phyloP scores from a whole-genome alignment of 805 yeast genomes.

The Kodamaea kaohsiungensis region DNA sequence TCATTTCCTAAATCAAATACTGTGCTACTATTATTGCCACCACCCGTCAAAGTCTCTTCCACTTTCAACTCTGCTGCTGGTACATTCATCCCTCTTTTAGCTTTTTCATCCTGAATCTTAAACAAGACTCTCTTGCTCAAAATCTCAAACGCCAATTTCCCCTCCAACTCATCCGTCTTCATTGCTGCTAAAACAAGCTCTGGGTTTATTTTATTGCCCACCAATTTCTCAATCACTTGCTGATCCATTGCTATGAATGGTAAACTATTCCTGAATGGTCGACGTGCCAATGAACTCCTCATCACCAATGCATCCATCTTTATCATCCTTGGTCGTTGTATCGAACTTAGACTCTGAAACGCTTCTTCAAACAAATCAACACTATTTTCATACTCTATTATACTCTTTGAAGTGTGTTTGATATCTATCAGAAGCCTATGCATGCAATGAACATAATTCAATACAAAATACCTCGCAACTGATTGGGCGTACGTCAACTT shows the following conservation, averaged over 20 bases:
- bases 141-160: slow-evolving; percentile 15
- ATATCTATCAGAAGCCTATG: slow-evolving; percentile 13
- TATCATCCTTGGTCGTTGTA: neutral
- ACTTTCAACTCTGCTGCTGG: neutral
- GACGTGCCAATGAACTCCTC: slow-evolving; percentile 8
- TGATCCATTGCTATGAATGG: slow-evolving; percentile 12
- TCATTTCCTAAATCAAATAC: slow-evolving; percentile 1
- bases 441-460: slow-evolving; percentile 14
- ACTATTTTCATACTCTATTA: slow-evolving; percentile 6
- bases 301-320: slow-evolving; percentile 14
- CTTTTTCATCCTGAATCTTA: slow-evolving; percentile 13
- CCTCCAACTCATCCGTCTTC: slow-evolving; percentile 16
- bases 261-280: slow-evolving; percentile 10
- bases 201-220: neutral
- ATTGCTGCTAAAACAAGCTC: slow-evolving; percentile 10
- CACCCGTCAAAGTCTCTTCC: neutral
- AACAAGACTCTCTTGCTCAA: slow-evolving; percentile 15
- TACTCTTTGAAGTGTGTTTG: slow-evolving; percentile 7
- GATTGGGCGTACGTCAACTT: slow-evolving; percentile 14
- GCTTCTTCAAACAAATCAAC: neutral
- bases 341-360: neutral
- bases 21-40: neutral
- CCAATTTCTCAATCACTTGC: slow-evolving; percentile 5
- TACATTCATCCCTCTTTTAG: neutral
- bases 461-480: slow-evolving; percentile 14